Conservation (phyloP, 2,329 filamentous ascomycete genomes). For the Pleomassaria siparia region DNA sequence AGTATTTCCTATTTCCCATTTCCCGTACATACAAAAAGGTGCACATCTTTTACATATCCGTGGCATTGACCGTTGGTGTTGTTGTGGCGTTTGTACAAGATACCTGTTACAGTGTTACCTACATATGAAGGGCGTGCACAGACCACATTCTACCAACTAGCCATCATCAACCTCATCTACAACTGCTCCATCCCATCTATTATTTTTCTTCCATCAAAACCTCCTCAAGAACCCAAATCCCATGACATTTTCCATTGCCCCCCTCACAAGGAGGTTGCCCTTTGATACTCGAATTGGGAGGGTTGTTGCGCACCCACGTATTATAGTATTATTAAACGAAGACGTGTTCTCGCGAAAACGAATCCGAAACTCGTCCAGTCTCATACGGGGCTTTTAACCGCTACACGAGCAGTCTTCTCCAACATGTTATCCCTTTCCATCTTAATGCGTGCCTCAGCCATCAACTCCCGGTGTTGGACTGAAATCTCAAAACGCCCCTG, state of each 20-base stretch:
- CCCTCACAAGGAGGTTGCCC: neutral
- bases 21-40: no score
- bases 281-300: conserved; percentile 8
- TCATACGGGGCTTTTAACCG: conserved; percentile 12
- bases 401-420: conserved; percentile 16
- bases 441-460: conserved; percentile 18
- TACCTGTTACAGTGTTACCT: no score
- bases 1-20: neutral
- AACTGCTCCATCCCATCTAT: neutral
- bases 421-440: conserved; percentile 10
- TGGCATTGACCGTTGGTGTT: neutral
- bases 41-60: neutral
- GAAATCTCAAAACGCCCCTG: conserved; percentile 7
- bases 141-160: neutral
- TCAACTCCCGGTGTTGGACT: neutral
- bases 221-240: neutral
- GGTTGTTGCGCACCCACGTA: neutral
- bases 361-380: conserved; percentile 17
- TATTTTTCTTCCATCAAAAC: neutral
- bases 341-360: conserved; percentile 6
- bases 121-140: neutral
- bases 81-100: neutral
- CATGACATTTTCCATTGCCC: neutral
- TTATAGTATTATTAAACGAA: neutral
- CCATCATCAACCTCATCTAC: neutral